Evolutionary conservation across 116 monocot species (phyloP).

Genomic region (Thalassia testudinum): DNA sequence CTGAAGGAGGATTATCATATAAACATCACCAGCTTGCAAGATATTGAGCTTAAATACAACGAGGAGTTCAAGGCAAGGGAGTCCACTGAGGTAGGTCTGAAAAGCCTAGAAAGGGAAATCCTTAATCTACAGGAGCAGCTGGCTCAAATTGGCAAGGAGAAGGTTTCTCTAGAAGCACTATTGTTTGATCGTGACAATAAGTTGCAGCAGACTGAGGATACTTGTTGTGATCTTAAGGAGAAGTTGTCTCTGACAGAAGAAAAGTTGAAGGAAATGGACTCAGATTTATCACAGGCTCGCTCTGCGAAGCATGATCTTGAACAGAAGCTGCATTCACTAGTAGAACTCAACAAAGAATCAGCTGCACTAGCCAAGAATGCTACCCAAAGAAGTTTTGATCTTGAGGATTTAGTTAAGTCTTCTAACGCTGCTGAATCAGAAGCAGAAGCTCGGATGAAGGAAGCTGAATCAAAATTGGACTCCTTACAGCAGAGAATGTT

Average conservation of each 20-base stretch:
- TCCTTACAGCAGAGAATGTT: conserved; percentile 39
- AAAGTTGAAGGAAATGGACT: conserved; percentile 29
- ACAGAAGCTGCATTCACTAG: conserved; percentile 35
- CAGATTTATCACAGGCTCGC: conserved; percentile 30
- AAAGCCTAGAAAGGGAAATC: conserved; percentile 20
- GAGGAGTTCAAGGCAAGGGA: conserved; percentile 39
- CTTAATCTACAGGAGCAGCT: conserved; percentile 26
- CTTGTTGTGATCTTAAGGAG: conserved; percentile 21
- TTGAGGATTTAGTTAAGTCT: conserved; percentile 39
- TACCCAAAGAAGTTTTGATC: conserved; percentile 36
- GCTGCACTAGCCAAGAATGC: conserved; percentile 16
- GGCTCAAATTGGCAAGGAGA: conserved; percentile 25
- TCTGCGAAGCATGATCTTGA: conserved; percentile 54
- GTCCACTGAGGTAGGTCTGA: conserved; percentile 24
- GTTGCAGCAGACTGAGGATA: conserved; percentile 21
- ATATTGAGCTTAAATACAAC: conserved; percentile 33
- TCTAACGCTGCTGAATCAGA: conserved; percentile 29
- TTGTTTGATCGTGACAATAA: conserved; percentile 26
- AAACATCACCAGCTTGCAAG: conserved; percentile 33
- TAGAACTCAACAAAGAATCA: conserved; percentile 34
- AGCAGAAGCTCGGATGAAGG: conserved; percentile 30
- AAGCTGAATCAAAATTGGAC: conserved; percentile 36
- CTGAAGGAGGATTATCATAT: conserved; percentile 38
- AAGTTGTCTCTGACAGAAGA: conserved; percentile 26
- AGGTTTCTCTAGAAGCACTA: conserved; percentile 25